Percentiles rank a stretch among this genome's conserved stretches.
These are phyloP conservation scores for Moesziomyces sp. DNA, from an alignment of 1,284 basidiomycete species.

Conservation along the genomic window DNA sequence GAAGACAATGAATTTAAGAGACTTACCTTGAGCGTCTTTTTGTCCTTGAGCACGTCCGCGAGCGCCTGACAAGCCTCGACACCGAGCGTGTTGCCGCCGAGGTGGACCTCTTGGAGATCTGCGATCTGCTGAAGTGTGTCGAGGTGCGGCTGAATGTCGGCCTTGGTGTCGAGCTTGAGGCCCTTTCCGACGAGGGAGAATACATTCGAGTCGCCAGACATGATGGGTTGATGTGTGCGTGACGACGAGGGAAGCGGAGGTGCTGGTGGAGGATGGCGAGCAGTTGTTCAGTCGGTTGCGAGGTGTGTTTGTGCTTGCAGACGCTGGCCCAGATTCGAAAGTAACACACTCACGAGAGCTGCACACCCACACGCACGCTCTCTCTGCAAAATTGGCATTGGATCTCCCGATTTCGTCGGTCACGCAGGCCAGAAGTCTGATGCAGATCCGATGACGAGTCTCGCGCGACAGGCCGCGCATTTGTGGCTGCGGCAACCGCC, in stretches of 20 bases:
- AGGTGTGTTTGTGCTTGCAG: not conserved
- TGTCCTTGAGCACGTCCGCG: conserved; percentile 80
- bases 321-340: conserved; percentile 5
- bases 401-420: not conserved
- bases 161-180: conserved; percentile 83
- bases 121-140: conserved; percentile 74
- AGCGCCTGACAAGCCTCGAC: conserved; percentile 89
- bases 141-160: conserved; percentile 80
- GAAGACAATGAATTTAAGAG: not conserved
- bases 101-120: conserved; percentile 81
- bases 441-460: conserved; percentile 1
- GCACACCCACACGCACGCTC: not conserved
- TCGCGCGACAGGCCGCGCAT: conserved; percentile 25
- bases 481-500: conserved; percentile 35
- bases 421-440: no score
- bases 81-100: conserved; percentile 96
- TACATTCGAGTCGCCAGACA: conserved; percentile 38
- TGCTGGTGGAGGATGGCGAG: no score
- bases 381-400: no score
- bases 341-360: conserved; percentile 22
- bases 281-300: no score
- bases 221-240: conserved; percentile 7
- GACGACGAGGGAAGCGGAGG: not conserved
- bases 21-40: conserved; percentile 78
- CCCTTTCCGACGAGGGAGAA: conserved; percentile 66